A percentile compares a stretch with the other conserved stretches of the same genome.
Evolutionary conservation across 179 eudicot species (phyloP).

Genomic region (Spinacia oleracea): DNA sequence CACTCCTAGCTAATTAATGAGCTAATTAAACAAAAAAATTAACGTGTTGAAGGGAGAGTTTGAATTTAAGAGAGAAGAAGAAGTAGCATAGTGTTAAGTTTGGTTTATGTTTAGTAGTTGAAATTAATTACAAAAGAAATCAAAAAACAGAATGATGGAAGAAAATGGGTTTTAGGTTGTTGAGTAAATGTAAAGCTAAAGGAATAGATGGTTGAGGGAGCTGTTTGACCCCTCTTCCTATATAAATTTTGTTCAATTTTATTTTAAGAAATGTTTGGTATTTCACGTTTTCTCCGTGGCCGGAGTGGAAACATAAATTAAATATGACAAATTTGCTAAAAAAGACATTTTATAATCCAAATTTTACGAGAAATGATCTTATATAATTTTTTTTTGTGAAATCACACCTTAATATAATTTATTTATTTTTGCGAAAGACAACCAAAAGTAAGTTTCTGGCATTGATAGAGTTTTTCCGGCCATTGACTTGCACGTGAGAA

Average conservation of each 20-base stretch:
- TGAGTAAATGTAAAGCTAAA: conserved; percentile 41
- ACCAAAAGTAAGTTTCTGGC: too few species aligned
- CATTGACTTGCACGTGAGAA: too few species aligned
- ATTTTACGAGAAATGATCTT: too few species aligned
- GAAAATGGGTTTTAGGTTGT: conserved; percentile 20
- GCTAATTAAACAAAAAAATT: not conserved
- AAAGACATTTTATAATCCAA: too few species aligned
- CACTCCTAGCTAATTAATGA: not conserved
- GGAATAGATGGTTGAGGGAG: conserved; percentile 25
- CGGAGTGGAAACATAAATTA: too few species aligned
- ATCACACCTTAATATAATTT: too few species aligned
- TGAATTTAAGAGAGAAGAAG: not conserved
- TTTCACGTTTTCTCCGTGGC: conserved; percentile 30
- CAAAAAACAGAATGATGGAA: conserved; percentile 20
- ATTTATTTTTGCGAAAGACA: too few species aligned
- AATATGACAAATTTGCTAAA: too few species aligned
- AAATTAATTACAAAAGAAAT: conserved; percentile 9
- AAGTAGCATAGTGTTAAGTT: not conserved
- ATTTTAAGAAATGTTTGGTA: conserved; percentile 22
- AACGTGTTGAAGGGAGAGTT: not conserved
- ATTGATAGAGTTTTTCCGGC: too few species aligned
- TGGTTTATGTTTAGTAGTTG: not conserved
- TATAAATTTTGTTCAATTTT: not conserved
- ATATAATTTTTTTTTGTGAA: too few species aligned
- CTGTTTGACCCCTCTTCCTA: conserved; percentile 5